Percentiles rank a stretch among this genome's conserved stretches.
phyloP scores from a whole-genome alignment of 352 stramenopile species.

The Globisporangium mamillatum region DNA sequence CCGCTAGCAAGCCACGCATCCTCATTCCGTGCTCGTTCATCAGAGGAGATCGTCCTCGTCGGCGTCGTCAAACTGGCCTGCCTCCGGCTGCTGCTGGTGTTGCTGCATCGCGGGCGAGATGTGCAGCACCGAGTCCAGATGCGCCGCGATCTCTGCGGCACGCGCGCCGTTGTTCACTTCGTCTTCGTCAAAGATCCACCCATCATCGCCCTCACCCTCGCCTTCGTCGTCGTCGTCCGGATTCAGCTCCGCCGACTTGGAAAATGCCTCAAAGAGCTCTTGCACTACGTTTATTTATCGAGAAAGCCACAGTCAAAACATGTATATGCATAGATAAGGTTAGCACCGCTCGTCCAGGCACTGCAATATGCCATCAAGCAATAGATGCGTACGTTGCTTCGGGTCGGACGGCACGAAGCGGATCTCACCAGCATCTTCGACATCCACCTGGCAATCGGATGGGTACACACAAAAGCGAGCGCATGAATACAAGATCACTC shows the following conservation, averaged over 20 bases:
- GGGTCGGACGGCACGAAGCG: constrained; percentile 68
- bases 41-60: constrained; percentile 53
- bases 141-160: constrained; percentile 54
- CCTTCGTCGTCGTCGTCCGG: constrained; percentile 61
- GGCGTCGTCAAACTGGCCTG: constrained; percentile 80
- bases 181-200: constrained; percentile 83
- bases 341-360: not conserved
- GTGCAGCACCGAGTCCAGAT: constrained; percentile 70
- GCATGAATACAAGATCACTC: not conserved
- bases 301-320: not conserved
- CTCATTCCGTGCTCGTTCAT: too few relatives aligned
- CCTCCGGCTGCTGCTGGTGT: constrained; percentile 24
- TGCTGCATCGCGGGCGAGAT: constrained; percentile 46
- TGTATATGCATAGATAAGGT: not conserved
- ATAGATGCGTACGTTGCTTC: constrained; percentile 48
- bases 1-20: too few relatives aligned
- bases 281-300: constrained; percentile 35
- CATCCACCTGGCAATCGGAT: constrained; percentile 36
- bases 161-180: constrained; percentile 67
- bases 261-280: constrained; percentile 73
- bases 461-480: not conserved
- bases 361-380: not conserved
- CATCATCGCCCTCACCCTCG: constrained; percentile 41
- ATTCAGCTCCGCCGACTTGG: constrained; percentile 82
- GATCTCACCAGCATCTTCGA: constrained; percentile 66